A percentile compares a stretch with the other conserved stretches of the same genome.
These are phyloP conservation scores for Pyrenophora seminiperda DNA, from an alignment of 2,329 filamentous ascomycete genomes.

Conservation along the genomic window DNA sequence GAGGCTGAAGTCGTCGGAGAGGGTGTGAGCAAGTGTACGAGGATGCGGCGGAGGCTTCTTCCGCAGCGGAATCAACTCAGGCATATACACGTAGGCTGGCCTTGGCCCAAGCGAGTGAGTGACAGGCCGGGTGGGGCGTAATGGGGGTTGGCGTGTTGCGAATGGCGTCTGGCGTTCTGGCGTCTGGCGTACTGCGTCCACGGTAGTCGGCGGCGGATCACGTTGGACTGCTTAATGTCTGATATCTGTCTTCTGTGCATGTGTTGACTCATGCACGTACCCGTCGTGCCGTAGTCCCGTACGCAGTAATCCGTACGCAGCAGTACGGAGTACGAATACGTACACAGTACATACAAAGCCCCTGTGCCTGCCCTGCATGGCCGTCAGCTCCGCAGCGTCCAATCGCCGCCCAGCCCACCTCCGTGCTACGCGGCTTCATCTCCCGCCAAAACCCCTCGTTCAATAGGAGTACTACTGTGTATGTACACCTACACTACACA, in stretches of 20 bases:
- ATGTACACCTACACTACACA: not conserved
- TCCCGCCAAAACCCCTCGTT: not conserved
- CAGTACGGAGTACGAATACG: too few species aligned
- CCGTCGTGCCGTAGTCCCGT: too few species aligned
- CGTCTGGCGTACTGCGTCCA: too few species aligned
- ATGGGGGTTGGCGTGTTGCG: conserved; percentile 9
- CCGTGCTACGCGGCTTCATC: conserved; percentile 13
- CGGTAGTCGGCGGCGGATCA: conserved; percentile 4
- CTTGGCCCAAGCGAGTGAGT: conserved; percentile 23
- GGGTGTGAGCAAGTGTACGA: conserved; percentile 22
- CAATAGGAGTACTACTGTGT: not conserved
- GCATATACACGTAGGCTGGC: conserved; percentile 46
- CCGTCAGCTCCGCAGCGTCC: conserved; percentile 10
- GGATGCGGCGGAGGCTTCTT: conserved; percentile 31
- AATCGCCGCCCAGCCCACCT: conserved; percentile 13
- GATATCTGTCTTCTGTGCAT: conserved; percentile 18
- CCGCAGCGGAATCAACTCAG: conserved; percentile 45
- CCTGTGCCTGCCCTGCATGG: conserved; percentile 9
- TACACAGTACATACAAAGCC: too few species aligned
- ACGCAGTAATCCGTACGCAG: too few species aligned
- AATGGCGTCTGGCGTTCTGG: too few species aligned
- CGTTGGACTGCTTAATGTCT: conserved; percentile 7
- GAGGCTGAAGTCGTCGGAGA: conserved; percentile 23
- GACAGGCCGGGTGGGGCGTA: conserved; percentile 15
- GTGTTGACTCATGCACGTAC: not conserved